Evolutionary conservation across 2,329 filamentous ascomycete genomes (phyloP).

Genomic region (Xylariaceae sp.): DNA sequence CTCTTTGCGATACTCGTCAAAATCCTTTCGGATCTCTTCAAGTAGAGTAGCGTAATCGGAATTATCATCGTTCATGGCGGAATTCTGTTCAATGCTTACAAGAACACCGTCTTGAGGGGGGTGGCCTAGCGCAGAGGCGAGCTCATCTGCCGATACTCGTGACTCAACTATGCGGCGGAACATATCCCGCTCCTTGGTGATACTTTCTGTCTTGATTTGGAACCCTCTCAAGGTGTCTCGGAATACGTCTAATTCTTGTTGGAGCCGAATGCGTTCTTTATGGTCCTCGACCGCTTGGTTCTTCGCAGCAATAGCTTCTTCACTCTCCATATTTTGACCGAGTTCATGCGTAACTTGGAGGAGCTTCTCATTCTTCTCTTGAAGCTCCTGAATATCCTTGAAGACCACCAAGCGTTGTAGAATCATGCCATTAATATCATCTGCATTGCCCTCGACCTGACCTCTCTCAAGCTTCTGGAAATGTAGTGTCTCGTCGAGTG

Average conservation of each 20-base stretch:
- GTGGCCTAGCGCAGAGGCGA: slow-evolving; percentile 73
- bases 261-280: slow-evolving; percentile 74
- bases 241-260: slow-evolving; percentile 74
- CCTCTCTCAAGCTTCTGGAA: slow-evolving; percentile 80
- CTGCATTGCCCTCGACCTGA: slow-evolving; percentile 73
- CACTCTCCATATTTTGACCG: slow-evolving; percentile 87
- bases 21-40: slow-evolving; percentile 86
- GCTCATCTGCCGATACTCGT: slow-evolving; percentile 63
- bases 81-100: slow-evolving; percentile 64
- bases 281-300: slow-evolving; percentile 68
- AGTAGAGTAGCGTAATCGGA: slow-evolving; percentile 77
- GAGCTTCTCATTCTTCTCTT: slow-evolving; percentile 86
- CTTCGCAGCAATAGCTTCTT: slow-evolving; percentile 76
- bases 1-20: slow-evolving; percentile 88
- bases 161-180: slow-evolving; percentile 94
- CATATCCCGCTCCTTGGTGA: slow-evolving; percentile 95
- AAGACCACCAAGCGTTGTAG: slow-evolving; percentile 89
- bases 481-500: slow-evolving; percentile 73
- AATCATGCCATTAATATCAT: slow-evolving; percentile 86
- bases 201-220: slow-evolving; percentile 84
- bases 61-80: slow-evolving; percentile 59
- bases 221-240: slow-evolving; percentile 86
- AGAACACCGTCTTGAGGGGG: slow-evolving; percentile 68
- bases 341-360: slow-evolving; percentile 83
- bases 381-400: slow-evolving; percentile 81